These are phyloP conservation scores for Petunia secreta DNA, from an alignment of 257 asterid species.

Conservation along the genomic window DNA sequence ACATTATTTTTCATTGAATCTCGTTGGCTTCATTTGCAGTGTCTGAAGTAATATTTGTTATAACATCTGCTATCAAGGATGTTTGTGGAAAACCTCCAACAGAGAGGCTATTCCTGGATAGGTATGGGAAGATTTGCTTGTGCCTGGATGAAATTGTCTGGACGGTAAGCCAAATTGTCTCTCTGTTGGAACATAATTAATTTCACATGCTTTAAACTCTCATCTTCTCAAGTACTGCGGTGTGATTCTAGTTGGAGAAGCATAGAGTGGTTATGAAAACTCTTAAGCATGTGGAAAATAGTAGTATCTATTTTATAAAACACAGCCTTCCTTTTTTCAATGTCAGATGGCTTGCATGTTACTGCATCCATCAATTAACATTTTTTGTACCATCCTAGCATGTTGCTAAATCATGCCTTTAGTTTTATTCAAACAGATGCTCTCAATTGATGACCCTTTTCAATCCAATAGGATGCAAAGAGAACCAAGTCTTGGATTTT, in stretches of 20 bases:
- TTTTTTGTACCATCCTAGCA: neutral
- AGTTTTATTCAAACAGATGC: neutral
- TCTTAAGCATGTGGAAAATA: neutral
- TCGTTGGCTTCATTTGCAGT: slow-evolving; percentile 46
- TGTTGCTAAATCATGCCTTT: neutral
- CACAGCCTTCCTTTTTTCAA: neutral
- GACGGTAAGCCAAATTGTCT: slow-evolving; percentile 58
- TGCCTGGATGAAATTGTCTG: slow-evolving; percentile 98
- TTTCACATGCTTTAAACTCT: neutral
- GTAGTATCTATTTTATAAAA: neutral
- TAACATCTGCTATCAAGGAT: slow-evolving; percentile 92
- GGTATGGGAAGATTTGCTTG: slow-evolving; percentile 94
- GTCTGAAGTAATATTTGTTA: slow-evolving; percentile 82
- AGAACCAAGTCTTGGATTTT: neutral
- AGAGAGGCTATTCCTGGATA: slow-evolving; percentile 93
- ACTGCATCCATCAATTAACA: neutral
- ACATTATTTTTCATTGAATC: neutral
- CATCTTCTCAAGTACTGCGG: slow-evolving; percentile 5
- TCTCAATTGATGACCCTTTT: neutral
- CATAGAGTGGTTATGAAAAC: slow-evolving; percentile 1
- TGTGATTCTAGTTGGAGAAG: slow-evolving; percentile 16
- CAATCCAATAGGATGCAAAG: neutral
- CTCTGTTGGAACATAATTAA: slow-evolving; percentile 5
- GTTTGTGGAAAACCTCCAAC: slow-evolving; percentile 96
- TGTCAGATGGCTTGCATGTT: neutral